A percentile compares a stretch with the other conserved stretches of the same genome.
These are phyloP conservation scores for Neospermospora avenae DNA, from an alignment of 2,329 filamentous ascomycete genomes.

Conservation along the genomic window DNA sequence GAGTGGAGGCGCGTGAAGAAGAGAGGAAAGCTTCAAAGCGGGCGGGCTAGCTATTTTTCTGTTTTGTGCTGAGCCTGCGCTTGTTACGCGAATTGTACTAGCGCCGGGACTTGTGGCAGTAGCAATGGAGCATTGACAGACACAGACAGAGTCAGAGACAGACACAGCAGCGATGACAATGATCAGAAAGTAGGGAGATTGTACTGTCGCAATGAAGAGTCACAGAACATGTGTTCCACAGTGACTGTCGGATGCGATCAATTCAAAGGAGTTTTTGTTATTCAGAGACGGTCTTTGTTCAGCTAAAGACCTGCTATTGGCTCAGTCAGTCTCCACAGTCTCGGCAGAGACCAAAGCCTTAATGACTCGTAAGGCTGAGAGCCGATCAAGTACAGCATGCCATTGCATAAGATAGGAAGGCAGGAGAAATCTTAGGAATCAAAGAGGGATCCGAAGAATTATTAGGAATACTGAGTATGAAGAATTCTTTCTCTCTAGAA, in stretches of 20 bases:
- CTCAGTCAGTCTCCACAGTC: not conserved
- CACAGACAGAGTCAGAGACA: not conserved
- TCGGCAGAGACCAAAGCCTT: slow-evolving; percentile 1
- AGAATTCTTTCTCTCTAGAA: not conserved
- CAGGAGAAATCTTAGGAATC: not conserved
- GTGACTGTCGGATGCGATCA: not conserved
- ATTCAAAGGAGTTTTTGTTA: not conserved
- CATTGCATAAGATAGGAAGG: not conserved
- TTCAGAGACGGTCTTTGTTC: slow-evolving; percentile 1
- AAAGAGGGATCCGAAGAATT: not conserved
- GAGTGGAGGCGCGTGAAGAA: slow-evolving; percentile 23
- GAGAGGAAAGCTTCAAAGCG: slow-evolving; percentile 9
- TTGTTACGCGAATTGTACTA: not conserved
- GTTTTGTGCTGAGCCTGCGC: not conserved
- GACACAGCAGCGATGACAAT: not conserved
- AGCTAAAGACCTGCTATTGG: slow-evolving; percentile 6
- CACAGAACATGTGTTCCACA: no score
- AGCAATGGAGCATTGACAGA: not conserved
- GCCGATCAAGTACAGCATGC: slow-evolving; percentile 3
- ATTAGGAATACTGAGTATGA: not conserved
- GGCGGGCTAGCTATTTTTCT: slow-evolving; percentile 11
- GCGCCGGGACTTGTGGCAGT: not conserved
- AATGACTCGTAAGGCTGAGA: slow-evolving; percentile 8
- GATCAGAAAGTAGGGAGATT: not conserved
- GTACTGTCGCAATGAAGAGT: no score